These are phyloP conservation scores for Kwoniella pini DNA, from an alignment of 768 basidiomycete genomes.

Conservation along the genomic window DNA sequence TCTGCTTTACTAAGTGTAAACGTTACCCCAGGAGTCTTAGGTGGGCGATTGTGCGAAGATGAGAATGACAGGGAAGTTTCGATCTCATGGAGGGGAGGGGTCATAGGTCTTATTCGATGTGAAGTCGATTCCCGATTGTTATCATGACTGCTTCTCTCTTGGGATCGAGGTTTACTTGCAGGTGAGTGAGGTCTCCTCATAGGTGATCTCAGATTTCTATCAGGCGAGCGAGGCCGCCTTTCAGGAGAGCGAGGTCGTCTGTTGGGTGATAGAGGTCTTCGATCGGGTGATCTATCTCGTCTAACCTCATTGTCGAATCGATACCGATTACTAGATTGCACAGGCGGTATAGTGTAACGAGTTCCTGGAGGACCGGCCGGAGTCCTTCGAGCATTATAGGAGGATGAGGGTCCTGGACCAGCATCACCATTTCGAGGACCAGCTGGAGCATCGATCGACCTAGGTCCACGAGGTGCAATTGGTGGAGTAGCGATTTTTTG, in stretches of 20 bases:
- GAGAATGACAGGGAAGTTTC: too few species aligned
- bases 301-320: not conserved
- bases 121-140: not conserved
- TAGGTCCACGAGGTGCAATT: conserved; percentile 14
- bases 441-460: not conserved
- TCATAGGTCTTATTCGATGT: too few species aligned
- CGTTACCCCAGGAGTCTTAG: too few species aligned
- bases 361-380: conserved; percentile 4
- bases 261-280: not conserved
- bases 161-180: not conserved
- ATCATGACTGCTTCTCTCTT: not conserved
- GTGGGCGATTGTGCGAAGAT: too few species aligned
- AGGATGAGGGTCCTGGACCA: not conserved
- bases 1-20: too few species aligned
- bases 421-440: conserved; percentile 6
- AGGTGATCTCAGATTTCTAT: not conserved
- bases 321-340: not conserved
- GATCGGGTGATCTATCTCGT: not conserved
- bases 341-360: not conserved
- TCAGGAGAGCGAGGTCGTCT: not conserved
- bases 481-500: conserved; percentile 1
- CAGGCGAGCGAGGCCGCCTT: not conserved
- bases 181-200: conserved; percentile 1
- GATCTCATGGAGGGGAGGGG: too few species aligned
- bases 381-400: not conserved